Base-by-base conservation (phyloP, 495 filamentous ascomycete species). In the Pseudoneurospora amorphoporcata region DNA sequence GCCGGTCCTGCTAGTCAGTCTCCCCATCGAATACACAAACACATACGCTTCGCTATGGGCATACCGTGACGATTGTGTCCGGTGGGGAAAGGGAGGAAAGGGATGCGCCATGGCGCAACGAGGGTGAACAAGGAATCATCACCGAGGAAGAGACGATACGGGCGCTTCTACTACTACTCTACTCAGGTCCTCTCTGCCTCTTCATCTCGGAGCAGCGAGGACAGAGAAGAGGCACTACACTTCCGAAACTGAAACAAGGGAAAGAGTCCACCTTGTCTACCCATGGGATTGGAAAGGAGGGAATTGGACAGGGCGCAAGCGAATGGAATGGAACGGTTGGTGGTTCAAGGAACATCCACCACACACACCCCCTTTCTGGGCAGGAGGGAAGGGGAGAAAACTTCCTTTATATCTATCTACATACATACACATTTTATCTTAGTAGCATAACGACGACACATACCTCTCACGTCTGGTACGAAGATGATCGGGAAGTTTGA, bases 371-470 rank as follows among this genome's bases (percentile, higher is more conserved):
- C 69, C 70, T 69, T 69, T 38, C 35, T 32, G 53, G 53, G 53
- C 53, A 65, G 53, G 53, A 65, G 53, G 53, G 29, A 65, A 65
- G 53, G 53, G 53, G 53, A 35, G 29, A 65, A 71, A 37, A 32
- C 53, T 65, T 65, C 53, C 39, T 72, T 37, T 72, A 29, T 40
- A 72, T 58, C 16, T 65, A 72, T 35, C 47, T 58, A 58, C 53
- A 69, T 39, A 72, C 65, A 68, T 41, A 70, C 37, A 70, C 19
- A 72, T 37, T 16, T 35, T 72, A 38, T 72, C 68, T 19, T 39
- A 37, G 41, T 29, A 43, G 69, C 39, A 72, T 37, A 72, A 70
- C 35, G 29, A 39, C 58, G 29, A 39, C 58, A 68, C 70, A 69
- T 39, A 38, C 10, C 53, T 61, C 53, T 61, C 14, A 61, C 53